Evolutionary conservation across 2,329 filamentous ascomycete species (phyloP).

Genomic region (Beauveria sp.): DNA sequence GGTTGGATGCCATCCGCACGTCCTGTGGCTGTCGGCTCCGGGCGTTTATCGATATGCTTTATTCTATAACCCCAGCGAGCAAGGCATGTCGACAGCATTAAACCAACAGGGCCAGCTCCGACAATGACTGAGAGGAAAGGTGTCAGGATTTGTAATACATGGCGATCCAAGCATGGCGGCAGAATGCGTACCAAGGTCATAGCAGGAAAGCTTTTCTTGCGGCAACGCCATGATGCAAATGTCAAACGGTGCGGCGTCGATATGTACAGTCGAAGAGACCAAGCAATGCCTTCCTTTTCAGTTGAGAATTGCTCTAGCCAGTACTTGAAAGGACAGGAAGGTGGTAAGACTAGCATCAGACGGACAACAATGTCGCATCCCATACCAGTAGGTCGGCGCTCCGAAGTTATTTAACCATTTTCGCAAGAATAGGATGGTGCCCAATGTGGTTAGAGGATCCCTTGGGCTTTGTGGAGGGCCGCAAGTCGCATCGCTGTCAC

Average conservation of each 20-base stretch:
- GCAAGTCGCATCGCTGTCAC: not conserved
- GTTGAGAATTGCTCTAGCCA: too few relatives aligned
- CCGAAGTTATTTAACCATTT: conserved; percentile 1
- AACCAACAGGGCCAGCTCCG: conserved; percentile 80
- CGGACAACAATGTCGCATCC: not conserved
- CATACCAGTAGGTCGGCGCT: not conserved
- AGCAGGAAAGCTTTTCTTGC: conserved; percentile 15
- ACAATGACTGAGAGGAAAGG: conserved; percentile 60
- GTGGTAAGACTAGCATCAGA: not conserved
- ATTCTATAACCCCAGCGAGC: conserved; percentile 91
- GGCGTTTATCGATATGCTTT: conserved; percentile 87
- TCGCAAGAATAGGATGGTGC: not conserved
- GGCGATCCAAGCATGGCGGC: not conserved
- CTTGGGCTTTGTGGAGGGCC: not conserved
- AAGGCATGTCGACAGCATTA: conserved; percentile 80
- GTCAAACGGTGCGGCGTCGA: not conserved
- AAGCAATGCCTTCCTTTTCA: not conserved
- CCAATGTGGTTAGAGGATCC: not conserved
- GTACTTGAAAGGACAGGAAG: too few relatives aligned
- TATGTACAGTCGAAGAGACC: not conserved
- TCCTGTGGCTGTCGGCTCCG: conserved; percentile 76
- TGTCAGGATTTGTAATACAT: conserved; percentile 9
- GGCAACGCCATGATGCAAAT: conserved; percentile 3
- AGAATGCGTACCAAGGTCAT: conserved; percentile 35
- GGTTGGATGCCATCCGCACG: conserved; percentile 90